Evolutionary conservation across 345 rosid genomes (phyloP).

Genomic region (Eucalyptus sp.): DNA sequence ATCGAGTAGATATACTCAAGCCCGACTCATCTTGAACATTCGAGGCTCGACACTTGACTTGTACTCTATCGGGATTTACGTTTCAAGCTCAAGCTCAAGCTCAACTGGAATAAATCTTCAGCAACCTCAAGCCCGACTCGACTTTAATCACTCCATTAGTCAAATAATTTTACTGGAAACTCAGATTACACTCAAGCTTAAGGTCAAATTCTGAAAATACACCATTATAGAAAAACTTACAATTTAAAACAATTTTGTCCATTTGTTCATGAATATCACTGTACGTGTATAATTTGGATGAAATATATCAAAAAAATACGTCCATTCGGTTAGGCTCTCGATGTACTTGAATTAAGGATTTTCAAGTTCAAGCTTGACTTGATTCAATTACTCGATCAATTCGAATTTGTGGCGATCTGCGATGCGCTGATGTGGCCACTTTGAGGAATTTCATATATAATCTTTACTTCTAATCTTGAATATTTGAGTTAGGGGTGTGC

Average conservation of each 20-base stretch:
- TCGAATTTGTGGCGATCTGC: background rate
- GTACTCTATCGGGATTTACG: background rate
- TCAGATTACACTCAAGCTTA: background rate
- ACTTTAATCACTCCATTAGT: background rate
- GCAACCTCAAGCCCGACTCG: background rate
- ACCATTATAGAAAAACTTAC: background rate
- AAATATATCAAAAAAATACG: too few species aligned
- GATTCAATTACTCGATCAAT: background rate
- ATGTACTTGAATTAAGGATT: background rate
- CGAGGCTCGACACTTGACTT: background rate
- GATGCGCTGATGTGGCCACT: background rate
- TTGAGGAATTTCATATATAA: background rate
- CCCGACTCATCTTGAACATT: background rate
- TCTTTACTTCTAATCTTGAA: background rate
- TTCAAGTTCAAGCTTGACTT: background rate
- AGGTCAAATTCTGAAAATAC: background rate
- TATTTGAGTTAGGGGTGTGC: too few species aligned
- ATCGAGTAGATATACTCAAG: background rate
- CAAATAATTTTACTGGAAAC: background rate
- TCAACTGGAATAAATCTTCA: background rate
- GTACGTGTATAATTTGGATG: background rate
- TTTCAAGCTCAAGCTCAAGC: background rate
- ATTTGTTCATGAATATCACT: background rate
- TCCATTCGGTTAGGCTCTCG: background rate
- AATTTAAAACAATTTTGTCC: background rate